phyloP scores from a whole-genome alignment of 2,329 filamentous ascomycete species.

The Didymella pinodella region DNA sequence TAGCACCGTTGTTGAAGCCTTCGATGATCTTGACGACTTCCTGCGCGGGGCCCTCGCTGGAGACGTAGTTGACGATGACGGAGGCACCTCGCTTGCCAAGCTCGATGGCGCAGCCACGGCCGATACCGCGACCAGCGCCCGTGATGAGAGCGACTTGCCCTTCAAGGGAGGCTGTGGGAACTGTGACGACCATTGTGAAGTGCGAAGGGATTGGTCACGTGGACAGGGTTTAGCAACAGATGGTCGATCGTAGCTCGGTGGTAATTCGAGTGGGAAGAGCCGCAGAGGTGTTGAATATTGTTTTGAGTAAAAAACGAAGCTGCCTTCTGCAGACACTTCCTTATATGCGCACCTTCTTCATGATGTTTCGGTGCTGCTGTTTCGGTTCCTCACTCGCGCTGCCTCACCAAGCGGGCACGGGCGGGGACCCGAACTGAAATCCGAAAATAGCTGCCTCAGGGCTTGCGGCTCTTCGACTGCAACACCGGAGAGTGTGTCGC shows the following conservation, averaged over 20 bases:
- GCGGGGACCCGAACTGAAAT: conserved; percentile 37
- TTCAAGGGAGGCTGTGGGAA: conserved; percentile 60
- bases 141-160: conserved; percentile 68
- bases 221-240: conserved; percentile 23
- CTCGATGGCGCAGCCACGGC: conserved; percentile 70
- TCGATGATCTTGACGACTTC: conserved; percentile 59
- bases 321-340: not conserved
- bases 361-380: conserved; percentile 16
- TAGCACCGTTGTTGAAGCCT: conserved; percentile 57
- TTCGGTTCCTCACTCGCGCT: conserved; percentile 26
- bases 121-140: conserved; percentile 70
- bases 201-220: conserved; percentile 25
- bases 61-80: conserved; percentile 72
- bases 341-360: conserved; percentile 20
- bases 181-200: conserved; percentile 51
- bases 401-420: conserved; percentile 27
- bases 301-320: conserved; percentile 17
- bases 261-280: not conserved
- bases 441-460: conserved; percentile 34
- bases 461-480: conserved; percentile 36
- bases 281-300: not conserved
- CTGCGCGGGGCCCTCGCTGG: conserved; percentile 59
- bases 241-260: conserved; percentile 6
- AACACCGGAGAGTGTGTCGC: conserved; percentile 25
- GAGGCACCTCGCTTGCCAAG: conserved; percentile 70